These are phyloP conservation scores for Aspergillus fischeri DNA, from an alignment of 2,329 filamentous ascomycete genomes.

Conservation along the genomic window DNA sequence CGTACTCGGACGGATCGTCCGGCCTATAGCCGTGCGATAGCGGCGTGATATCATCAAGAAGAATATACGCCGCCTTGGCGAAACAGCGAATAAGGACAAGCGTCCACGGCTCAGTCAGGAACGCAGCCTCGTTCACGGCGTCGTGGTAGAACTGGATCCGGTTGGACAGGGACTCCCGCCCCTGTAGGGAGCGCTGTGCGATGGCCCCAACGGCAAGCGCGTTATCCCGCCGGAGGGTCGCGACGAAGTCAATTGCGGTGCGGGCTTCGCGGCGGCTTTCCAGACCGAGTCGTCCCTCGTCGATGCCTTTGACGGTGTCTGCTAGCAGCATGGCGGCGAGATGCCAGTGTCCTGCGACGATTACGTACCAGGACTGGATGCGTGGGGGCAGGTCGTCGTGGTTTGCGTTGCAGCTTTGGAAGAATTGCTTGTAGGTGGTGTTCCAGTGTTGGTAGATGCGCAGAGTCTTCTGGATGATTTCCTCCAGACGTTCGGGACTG, in stretches of 20 bases:
- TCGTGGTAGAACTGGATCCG: constrained; percentile 44
- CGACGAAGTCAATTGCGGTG: constrained; percentile 30
- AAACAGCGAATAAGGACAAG: constrained; percentile 53
- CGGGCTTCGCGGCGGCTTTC: constrained; percentile 22
- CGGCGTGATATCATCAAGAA: constrained; percentile 29
- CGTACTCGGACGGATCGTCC: constrained; percentile 1
- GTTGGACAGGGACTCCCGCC: constrained; percentile 12
- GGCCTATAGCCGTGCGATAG: background rate
- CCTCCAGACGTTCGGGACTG: constrained; percentile 42
- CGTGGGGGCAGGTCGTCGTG: constrained; percentile 50
- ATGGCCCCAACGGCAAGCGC: constrained; percentile 48
- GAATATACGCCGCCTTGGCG: constrained; percentile 43
- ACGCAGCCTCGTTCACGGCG: constrained; percentile 51
- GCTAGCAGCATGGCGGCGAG: constrained; percentile 53
- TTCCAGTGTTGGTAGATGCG: constrained; percentile 56
- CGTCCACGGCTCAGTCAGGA: constrained; percentile 60
- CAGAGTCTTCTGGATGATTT: constrained; percentile 46
- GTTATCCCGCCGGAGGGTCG: constrained; percentile 42
- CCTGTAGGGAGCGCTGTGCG: constrained; percentile 44
- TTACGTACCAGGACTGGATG: constrained; percentile 58
- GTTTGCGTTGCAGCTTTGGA: constrained; percentile 48
- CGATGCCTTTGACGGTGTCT: constrained; percentile 51
- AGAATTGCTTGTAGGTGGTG: constrained; percentile 48
- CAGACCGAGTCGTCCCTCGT: constrained; percentile 21
- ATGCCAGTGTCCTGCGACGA: constrained; percentile 56